Conservation (phyloP, 371 early-diverging fungal genomes). For the Zychaea mexicana region DNA sequence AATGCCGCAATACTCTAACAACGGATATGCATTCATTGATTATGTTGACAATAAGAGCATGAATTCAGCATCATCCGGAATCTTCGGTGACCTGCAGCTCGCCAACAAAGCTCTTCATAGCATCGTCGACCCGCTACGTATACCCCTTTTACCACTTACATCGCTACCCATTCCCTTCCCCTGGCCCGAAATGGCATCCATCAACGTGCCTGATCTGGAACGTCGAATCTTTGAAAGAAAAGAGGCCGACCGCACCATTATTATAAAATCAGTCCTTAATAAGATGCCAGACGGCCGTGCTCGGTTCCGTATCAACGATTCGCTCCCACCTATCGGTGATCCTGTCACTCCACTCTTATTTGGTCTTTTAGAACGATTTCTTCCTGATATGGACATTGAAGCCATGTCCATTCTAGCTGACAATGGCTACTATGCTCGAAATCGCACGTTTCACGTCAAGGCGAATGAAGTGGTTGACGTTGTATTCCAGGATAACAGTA, state of each 20-base stretch:
- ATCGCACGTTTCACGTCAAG: conserved; percentile 35
- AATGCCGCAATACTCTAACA: neutral
- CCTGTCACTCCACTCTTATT: neutral
- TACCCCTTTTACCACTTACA: neutral
- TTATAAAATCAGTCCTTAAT: conserved; percentile 1
- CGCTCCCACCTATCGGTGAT: conserved; percentile 20
- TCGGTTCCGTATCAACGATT: conserved; percentile 32
- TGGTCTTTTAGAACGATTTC: neutral
- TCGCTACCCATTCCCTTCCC: neutral
- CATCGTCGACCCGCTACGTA: neutral
- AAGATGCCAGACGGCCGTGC: conserved; percentile 14
- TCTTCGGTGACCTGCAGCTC: neutral
- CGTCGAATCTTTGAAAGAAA: neutral
- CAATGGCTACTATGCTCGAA: conserved; percentile 27
- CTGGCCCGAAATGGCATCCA: neutral
- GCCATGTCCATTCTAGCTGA: neutral
- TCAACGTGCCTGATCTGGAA: neutral
- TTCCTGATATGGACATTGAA: neutral
- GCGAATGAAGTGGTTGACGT: conserved; percentile 37
- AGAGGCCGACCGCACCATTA: conserved; percentile 13
- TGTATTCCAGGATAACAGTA: conserved; percentile 34
- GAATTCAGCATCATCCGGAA: neutral
- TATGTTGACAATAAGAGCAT: neutral
- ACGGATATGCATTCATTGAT: conserved; percentile 9
- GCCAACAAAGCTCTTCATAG: neutral